Base-by-base conservation (phyloP, 1,284 basidiomycete species). In the Sphaerobolus stellatus region DNA sequence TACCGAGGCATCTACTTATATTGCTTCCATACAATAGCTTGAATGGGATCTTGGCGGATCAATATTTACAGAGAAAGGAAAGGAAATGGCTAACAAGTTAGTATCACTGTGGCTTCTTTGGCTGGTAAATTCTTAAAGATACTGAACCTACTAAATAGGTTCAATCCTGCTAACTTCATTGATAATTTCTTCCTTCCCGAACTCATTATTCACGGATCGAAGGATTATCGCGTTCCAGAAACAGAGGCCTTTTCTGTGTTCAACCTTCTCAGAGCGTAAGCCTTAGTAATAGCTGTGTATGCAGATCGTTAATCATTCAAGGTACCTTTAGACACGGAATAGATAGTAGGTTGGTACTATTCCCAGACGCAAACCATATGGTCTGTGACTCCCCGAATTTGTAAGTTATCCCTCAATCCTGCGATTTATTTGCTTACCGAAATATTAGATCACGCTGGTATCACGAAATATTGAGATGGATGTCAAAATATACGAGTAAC, bases 281-380 rank as follows among this genome's bases (percentile, higher is more conserved):
- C n/a, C 86, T 77, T 27, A 34, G 46, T 22, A n/a, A 40, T 38
- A 25, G 28, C 43, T n/a, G 52, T 31, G 48, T 66, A 53, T 67
- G 65, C 14, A 63, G 58, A 38, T 58, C 64, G 16, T 25, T 45
- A 13, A 44, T 52, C 1, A 18, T 38, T 29, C 14, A 53, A 53
- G 6, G 34, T 29, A 27, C 16, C 46, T 61, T 50, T 57, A 92
- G 92, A 61, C 80, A 78, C 49, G 84, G 82, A 13, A 73, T 97
- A 27, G 89, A 90, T 5, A 89, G 84, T 58, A 82, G 94, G 47
- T 78, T 96, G 48, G 81, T 97, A 9, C 84, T 94, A 61, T 97
- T 97, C 80, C 90, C 90, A 0, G 86, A 92, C 63, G 94, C 96
- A 75, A 96, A 96, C 64, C 94, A 96, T 68, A 94, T 91, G 91